These are phyloP conservation scores for Verticillium klebahnii DNA, from an alignment of 2,329 filamentous ascomycete genomes.

Conservation along the genomic window DNA sequence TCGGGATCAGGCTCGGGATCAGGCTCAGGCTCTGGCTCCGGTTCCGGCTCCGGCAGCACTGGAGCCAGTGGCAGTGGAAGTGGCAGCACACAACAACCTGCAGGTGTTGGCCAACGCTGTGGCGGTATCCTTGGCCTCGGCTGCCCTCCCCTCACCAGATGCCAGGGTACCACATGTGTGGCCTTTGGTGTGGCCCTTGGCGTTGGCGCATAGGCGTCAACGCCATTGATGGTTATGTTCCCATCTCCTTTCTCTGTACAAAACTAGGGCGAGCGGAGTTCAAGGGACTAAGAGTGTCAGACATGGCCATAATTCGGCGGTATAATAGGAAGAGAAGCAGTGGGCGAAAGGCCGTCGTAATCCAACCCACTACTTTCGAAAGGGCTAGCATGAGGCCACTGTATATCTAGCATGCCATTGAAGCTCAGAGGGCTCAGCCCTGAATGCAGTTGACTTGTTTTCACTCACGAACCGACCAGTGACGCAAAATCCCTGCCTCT, in stretches of 20 bases:
- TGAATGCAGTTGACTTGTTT: not conserved
- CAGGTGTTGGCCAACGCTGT: not conserved
- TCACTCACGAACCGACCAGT: too few species aligned
- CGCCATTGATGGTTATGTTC: not conserved
- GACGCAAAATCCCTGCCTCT: too few species aligned
- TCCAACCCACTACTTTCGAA: not conserved
- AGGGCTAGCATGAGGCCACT: not conserved
- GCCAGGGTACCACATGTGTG: not conserved
- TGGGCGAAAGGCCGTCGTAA: not conserved
- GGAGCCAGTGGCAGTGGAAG: not conserved
- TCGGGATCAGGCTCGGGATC: too few species aligned
- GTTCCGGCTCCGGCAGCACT: not conserved
- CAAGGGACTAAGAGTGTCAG: not conserved
- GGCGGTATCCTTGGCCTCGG: not conserved
- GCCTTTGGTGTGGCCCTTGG: not conserved
- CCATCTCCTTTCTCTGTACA: not conserved
- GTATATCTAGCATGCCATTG: not conserved
- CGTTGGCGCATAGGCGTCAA: not conserved
- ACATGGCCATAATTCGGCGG: not conserved
- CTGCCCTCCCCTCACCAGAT: not conserved
- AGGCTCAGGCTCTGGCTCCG: too few species aligned
- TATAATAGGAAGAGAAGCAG: not conserved
- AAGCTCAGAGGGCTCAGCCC: not conserved
- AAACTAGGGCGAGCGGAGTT: not conserved
- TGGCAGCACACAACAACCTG: not conserved